These are phyloP conservation scores for Colletotrichum sp. DNA, from an alignment of 2,329 filamentous ascomycete genomes.

Conservation along the genomic window DNA sequence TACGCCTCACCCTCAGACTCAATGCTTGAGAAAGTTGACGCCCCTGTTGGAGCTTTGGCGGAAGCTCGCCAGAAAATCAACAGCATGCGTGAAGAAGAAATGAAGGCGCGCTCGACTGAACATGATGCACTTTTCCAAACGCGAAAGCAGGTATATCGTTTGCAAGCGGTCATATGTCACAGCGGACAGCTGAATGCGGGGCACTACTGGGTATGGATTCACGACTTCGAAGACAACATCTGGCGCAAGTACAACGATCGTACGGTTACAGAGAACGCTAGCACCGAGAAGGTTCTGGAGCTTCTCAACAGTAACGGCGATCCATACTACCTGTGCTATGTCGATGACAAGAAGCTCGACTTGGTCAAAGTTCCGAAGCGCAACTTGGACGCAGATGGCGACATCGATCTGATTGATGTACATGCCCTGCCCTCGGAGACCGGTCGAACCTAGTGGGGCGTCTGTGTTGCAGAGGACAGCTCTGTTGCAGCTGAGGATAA, in stretches of 20 bases:
- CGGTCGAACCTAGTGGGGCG: background rate
- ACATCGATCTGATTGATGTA: background rate
- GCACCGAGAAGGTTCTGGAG: constrained; percentile 72
- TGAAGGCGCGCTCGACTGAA: constrained; percentile 30
- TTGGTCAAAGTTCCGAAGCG: constrained; percentile 49
- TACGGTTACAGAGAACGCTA: constrained; percentile 71
- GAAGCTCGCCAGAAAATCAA: constrained; percentile 28
- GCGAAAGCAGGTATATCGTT: constrained; percentile 74
- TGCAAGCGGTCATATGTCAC: constrained; percentile 95
- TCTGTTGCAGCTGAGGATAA: background rate
- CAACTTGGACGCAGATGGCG: constrained; percentile 6
- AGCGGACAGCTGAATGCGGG: constrained; percentile 75
- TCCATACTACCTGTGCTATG: constrained; percentile 84
- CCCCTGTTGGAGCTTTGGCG: background rate
- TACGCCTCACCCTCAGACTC: background rate
- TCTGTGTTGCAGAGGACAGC: background rate
- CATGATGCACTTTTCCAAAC: constrained; percentile 61
- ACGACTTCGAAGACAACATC: constrained; percentile 76
- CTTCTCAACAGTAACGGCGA: constrained; percentile 73
- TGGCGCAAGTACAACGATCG: constrained; percentile 98
- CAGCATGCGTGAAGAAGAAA: constrained; percentile 52
- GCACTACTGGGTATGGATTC: constrained; percentile 98
- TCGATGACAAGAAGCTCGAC: constrained; percentile 69
- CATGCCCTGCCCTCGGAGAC: background rate
- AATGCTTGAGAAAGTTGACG: background rate